phyloP scores from a whole-genome alignment of 108 stramenopile genomes.

The Epithemia pelagica region DNA sequence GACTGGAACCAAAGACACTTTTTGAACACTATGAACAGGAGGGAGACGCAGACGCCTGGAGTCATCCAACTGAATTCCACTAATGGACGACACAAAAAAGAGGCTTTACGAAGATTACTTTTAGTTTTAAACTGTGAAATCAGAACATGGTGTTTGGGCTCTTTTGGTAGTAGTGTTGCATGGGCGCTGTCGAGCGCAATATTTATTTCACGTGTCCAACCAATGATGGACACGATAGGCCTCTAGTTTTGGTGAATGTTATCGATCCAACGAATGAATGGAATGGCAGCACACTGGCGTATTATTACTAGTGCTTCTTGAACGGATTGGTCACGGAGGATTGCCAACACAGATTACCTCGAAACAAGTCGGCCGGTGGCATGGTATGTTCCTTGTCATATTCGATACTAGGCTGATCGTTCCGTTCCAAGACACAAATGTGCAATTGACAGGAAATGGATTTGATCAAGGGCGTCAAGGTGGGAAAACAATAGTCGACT shows the following conservation, averaged over 20 bases:
- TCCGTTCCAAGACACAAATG: slow-evolving; percentile 53
- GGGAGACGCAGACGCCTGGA: slow-evolving; percentile 9
- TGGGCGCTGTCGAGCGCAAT: too few relatives aligned
- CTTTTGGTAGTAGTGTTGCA: too few relatives aligned
- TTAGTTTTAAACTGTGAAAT: too few relatives aligned
- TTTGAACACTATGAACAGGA: slow-evolving; percentile 61
- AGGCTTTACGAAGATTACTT: neutral
- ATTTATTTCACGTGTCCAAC: too few relatives aligned
- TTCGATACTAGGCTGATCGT: slow-evolving; percentile 29
- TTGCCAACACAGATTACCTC: neutral
- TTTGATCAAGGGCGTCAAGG: slow-evolving; percentile 30
- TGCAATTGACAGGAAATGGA: slow-evolving; percentile 62
- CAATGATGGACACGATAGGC: too few relatives aligned
- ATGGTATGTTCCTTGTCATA: slow-evolving; percentile 20
- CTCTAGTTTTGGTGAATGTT: too few relatives aligned
- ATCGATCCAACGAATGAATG: too few relatives aligned
- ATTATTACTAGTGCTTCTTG: too few relatives aligned
- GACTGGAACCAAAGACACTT: slow-evolving; percentile 52
- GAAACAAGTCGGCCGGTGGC: slow-evolving; percentile 26
- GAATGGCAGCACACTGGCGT: too few relatives aligned
- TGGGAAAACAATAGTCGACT: slow-evolving; percentile 37
- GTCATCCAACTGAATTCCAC: slow-evolving; percentile 44
- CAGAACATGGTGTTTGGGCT: too few relatives aligned
- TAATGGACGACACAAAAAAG: too few relatives aligned
- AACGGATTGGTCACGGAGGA: too few relatives aligned